Base-by-base conservation (phyloP, 169 alveolate genomes). In the Besnoitia besnoiti region DNA sequence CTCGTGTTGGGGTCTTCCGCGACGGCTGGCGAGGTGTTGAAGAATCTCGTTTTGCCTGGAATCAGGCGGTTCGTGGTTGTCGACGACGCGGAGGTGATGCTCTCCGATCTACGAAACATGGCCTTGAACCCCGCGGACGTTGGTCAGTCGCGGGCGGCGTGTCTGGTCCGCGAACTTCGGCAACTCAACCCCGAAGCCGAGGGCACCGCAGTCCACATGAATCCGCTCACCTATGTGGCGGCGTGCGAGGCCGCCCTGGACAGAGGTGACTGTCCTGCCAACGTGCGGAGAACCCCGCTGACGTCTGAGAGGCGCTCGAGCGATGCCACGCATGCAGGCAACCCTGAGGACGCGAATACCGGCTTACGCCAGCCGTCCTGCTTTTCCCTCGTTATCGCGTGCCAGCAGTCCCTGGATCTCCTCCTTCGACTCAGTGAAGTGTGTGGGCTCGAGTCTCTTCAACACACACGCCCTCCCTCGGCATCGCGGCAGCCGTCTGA, bases 161-260 rank as follows among this genome's bases (percentile, higher is more conserved):
- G 95, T 21, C 92, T 94, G 12, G 91, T 92, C 39, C 94, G 95
- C 46, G 87, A 90, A 82, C 93, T 97, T 33, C 77, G 95, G 59
- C 98, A 97, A 90, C 94, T 98, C 79, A 98, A 98, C 85, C 97
- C 97, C 21, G 98, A 97, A 91, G 99, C 96, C 0, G 73, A 93
- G 75, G 98, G 98, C 30, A 95, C 94, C 33, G 73, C 40, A 21
- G 89, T 94, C 30, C 40, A 27, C 87, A 0, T 42, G 49, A 27
- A 37, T 44, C 61, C 87, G 7, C 42, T 3, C 0, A 35, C 49
- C 35, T 77, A 77, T 42, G 59, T 77, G 49, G 85, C 16, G 24
- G 55, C 55, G 14, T 49, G 55, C 14, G 55, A 49, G 55, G 14
- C 55, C 55, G 55, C 55, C 24, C 14, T 5, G 5, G 55, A 49